Base-by-base conservation (phyloP, 371 early-diverging fungal genomes). In the Mortierella polycephala region DNA sequence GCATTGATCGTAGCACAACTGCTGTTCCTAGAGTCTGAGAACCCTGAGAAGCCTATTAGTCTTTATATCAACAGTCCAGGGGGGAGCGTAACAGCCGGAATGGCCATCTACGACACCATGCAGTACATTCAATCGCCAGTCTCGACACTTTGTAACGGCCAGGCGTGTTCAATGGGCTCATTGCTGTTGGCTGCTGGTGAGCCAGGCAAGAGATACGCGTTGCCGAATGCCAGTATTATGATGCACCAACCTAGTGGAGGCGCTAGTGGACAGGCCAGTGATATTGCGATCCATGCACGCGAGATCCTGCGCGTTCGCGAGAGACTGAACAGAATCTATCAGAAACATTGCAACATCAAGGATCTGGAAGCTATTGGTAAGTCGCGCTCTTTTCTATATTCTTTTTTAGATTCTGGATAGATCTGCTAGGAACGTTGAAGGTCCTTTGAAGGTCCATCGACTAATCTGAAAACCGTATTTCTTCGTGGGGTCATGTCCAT, bases 121-220 rank as follows among this genome's bases (percentile, higher is more conserved):
- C 81, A 97, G 91, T 97, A 95, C 67, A 95, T 98, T 47, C 88
- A 93, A 85, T 91, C 92, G 7, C 96, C 98, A 5, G 96, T 99
- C 0, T 89, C 94, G 9, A 99, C 99, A 1, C 83, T 98, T 57
- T 98, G 98, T 83, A 92, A 94, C 60, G 99, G 99, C 9, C 97
- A 98, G 83, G 98, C 99, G 10, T 96, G 97, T 67, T 97, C 97
- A 0, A 99, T 99, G 99, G 99, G 96, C 7, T 97, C 98, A 41
- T 86, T 99, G 62, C 87, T 99, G 45, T 83, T 99, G 62, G 87
- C 96, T 16, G 96, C 96, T 42, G 95, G 92, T 39, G 93, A 93
- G 44, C 89, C 92, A 13, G 99, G 98, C 16, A 93, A 93, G 59
- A 85, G 99, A 18, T 93, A 87, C 63, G 88, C 96, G 21, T 85